A percentile compares a stretch with the other conserved stretches of the same genome.
Evolutionary conservation across 2,329 filamentous ascomycete genomes (phyloP).

Genomic region (Penicillium sp.): DNA sequence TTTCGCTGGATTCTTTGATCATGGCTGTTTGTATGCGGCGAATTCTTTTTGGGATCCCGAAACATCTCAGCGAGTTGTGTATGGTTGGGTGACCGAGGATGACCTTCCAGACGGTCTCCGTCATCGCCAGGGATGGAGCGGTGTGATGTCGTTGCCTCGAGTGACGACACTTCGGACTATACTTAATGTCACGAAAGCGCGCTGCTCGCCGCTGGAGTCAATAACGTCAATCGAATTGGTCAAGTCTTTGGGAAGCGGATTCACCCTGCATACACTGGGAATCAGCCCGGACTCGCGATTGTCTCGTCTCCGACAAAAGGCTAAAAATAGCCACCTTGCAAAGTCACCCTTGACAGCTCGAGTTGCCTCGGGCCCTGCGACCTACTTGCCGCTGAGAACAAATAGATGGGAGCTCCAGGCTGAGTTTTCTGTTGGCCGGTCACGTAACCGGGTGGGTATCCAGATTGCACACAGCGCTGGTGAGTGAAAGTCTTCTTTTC

Average conservation of each 20-base stretch:
- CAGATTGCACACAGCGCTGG: conserved; percentile 28
- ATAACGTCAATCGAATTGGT: conserved; percentile 46
- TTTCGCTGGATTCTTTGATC: conserved; percentile 50
- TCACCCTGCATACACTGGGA: conserved; percentile 46
- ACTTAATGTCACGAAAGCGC: conserved; percentile 37
- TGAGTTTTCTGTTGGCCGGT: conserved; percentile 26
- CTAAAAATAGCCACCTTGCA: conserved; percentile 7
- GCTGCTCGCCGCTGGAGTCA: conserved; percentile 35
- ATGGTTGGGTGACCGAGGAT: conserved; percentile 55
- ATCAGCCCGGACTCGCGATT: conserved; percentile 33
- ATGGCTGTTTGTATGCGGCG: conserved; percentile 51
- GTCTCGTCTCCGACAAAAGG: conserved; percentile 28
- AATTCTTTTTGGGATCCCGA: conserved; percentile 51
- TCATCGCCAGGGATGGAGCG: conserved; percentile 52
- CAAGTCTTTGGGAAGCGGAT: conserved; percentile 25
- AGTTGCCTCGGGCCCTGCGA: conserved; percentile 9
- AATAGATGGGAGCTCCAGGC: conserved; percentile 22
- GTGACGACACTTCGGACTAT: conserved; percentile 44
- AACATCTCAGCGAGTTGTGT: conserved; percentile 43
- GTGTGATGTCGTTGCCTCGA: conserved; percentile 49
- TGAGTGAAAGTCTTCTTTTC: conserved; percentile 1
- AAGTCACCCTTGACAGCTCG: conserved; percentile 1
- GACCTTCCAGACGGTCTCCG: conserved; percentile 47
- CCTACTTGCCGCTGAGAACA: neutral
- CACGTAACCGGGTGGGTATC: conserved; percentile 30